Evolutionary conservation across 768 basidiomycete species (phyloP).

Genomic region (Tricholoma matsutake): DNA sequence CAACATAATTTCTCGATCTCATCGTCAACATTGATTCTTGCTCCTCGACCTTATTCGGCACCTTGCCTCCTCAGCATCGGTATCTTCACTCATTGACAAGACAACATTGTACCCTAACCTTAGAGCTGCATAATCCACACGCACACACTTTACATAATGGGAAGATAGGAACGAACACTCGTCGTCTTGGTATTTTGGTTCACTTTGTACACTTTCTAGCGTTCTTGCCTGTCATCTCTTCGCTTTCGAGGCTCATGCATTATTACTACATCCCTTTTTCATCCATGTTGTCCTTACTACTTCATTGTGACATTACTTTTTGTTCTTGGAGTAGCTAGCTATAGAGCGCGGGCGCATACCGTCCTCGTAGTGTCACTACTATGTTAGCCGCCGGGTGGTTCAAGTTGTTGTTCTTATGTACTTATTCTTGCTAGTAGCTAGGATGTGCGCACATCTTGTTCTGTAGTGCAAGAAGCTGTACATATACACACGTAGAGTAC

Average conservation of each 20-base stretch:
- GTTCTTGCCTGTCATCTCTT: background rate
- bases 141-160: background rate
- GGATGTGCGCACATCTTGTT: no score
- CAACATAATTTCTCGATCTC: background rate
- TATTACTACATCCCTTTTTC: background rate
- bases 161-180: background rate
- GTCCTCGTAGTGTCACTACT: no score
- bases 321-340: background rate
- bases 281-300: background rate
- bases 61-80: background rate
- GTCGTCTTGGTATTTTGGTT: background rate
- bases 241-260: background rate
- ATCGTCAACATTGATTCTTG: conserved; percentile 4
- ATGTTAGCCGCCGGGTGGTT: no score
- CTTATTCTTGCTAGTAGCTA: no score
- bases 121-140: conserved; percentile 1
- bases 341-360: background rate
- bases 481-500: no score
- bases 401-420: no score
- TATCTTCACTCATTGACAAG: background rate
- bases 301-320: background rate
- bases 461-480: no score
- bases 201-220: background rate
- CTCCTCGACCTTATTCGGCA: background rate
- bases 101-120: background rate